Evolutionary conservation across 768 basidiomycete genomes (phyloP).

Genomic region (Leucocoprinus leucothites): DNA sequence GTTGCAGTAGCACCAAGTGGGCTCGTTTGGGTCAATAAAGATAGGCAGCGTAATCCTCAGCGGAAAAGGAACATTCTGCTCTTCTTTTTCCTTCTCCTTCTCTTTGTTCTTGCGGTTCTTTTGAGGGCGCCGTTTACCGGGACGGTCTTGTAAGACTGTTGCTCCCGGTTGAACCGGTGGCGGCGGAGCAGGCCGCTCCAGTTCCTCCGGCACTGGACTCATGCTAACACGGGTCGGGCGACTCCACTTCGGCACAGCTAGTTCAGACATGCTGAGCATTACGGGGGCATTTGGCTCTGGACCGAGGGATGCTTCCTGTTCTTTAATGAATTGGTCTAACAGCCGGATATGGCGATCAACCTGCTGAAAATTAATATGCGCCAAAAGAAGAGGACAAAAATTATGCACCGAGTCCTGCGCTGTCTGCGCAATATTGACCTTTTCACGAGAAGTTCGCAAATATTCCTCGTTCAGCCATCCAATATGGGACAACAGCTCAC

Average conservation of each 20-base stretch:
- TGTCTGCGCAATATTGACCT: constrained; percentile 70
- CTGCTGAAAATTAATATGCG: constrained; percentile 31
- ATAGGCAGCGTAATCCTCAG: constrained; percentile 36
- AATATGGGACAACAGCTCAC: constrained; percentile 53
- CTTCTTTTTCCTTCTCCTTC: constrained; percentile 22
- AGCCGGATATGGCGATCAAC: constrained; percentile 78
- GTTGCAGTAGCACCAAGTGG: constrained; percentile 79
- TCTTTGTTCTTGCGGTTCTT: constrained; percentile 17
- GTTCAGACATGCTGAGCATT: constrained; percentile 50
- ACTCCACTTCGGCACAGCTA: constrained; percentile 49
- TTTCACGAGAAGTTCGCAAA: constrained; percentile 68
- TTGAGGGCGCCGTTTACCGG: constrained; percentile 5
- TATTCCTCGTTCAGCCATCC: constrained; percentile 59
- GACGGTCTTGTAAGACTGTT: background rate
- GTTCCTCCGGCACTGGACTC: constrained; percentile 37
- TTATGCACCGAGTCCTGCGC: constrained; percentile 63
- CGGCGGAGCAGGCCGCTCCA: constrained; percentile 10
- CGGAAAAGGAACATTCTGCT: constrained; percentile 15
- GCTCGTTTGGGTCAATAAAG: constrained; percentile 44
- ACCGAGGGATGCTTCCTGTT: constrained; percentile 41
- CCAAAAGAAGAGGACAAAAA: background rate
- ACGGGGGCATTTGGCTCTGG: constrained; percentile 37
- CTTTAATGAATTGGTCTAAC: constrained; percentile 63
- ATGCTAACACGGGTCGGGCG: constrained; percentile 33
- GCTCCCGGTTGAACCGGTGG: constrained; percentile 1